A percentile compares a stretch with the other conserved stretches of the same genome.
Evolutionary conservation across 2,329 filamentous ascomycete genomes (phyloP).

Genomic region (Calonectria hongkongensis): DNA sequence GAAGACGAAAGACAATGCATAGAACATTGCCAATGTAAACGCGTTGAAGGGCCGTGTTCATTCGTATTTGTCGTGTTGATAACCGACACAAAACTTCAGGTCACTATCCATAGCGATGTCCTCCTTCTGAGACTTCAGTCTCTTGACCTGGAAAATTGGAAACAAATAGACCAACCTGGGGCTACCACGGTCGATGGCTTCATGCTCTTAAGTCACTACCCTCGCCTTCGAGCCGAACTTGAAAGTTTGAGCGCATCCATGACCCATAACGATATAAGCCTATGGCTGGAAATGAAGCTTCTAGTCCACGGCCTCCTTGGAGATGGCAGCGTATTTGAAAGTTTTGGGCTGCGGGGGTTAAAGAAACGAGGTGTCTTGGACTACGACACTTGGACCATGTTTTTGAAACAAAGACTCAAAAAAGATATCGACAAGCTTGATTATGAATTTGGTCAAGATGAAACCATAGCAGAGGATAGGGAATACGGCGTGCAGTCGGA

Average conservation of each 20-base stretch:
- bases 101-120: background rate
- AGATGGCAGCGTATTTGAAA: background rate
- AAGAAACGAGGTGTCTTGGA: background rate
- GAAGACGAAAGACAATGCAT: background rate
- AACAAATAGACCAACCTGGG: background rate
- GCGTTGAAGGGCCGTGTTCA: background rate
- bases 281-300: background rate
- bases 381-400: background rate
- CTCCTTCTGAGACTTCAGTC: too few species aligned
- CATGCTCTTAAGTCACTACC: background rate
- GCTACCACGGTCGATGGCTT: background rate
- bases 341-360: background rate
- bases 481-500: too few species aligned
- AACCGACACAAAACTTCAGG: background rate
- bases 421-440: constrained; percentile 1
- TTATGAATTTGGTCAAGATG: background rate
- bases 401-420: background rate
- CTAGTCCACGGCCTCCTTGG: constrained; percentile 1
- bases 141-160: background rate
- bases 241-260: background rate
- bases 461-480: too few species aligned
- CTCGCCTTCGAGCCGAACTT: background rate
- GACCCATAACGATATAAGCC: background rate
- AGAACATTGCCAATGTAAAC: background rate
- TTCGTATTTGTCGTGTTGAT: background rate